Evolutionary conservation across 345 rosid species (phyloP).

Genomic region (Eucalyptus melliodora): DNA sequence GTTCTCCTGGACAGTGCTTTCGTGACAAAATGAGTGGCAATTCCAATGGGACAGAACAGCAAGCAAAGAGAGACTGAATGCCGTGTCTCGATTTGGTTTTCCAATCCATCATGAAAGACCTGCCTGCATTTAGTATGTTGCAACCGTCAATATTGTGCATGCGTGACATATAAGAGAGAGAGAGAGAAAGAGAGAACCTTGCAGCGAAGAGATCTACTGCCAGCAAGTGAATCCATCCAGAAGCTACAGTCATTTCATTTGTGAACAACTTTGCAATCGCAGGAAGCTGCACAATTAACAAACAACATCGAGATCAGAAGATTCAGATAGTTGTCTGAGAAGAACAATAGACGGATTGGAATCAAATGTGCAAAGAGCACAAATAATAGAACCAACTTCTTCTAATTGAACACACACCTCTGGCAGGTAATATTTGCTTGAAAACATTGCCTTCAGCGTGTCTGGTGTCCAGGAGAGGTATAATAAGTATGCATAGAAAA

Average conservation of each 20-base stretch:
- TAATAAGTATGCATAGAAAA: slow-evolving; percentile 59
- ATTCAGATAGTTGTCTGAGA: background rate
- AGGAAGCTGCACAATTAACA: slow-evolving; percentile 32
- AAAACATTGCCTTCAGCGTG: slow-evolving; percentile 52
- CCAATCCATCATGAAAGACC: slow-evolving; percentile 70
- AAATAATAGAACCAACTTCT: background rate
- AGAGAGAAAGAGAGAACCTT: slow-evolving; percentile 27
- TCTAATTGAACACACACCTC: slow-evolving; percentile 33
- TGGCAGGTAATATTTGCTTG: slow-evolving; percentile 68
- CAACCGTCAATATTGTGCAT: background rate
- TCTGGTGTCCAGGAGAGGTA: slow-evolving; percentile 89
- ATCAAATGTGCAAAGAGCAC: background rate
- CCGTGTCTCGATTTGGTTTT: slow-evolving; percentile 71
- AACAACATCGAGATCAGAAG: background rate
- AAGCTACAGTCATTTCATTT: slow-evolving; percentile 75
- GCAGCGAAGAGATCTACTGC: slow-evolving; percentile 90
- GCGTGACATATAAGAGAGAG: background rate
- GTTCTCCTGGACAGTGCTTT: slow-evolving; percentile 36
- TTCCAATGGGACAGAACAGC: slow-evolving; percentile 80
- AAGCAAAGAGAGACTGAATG: slow-evolving; percentile 88
- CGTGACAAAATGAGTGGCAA: slow-evolving; percentile 53
- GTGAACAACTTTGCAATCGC: slow-evolving; percentile 89
- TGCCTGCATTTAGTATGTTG: slow-evolving; percentile 33
- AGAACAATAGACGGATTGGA: background rate
- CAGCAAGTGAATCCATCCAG: slow-evolving; percentile 94